Evolutionary conservation across 352 stramenopile genomes (phyloP).

Genomic region (Phytopythium cucurbitacearum): DNA sequence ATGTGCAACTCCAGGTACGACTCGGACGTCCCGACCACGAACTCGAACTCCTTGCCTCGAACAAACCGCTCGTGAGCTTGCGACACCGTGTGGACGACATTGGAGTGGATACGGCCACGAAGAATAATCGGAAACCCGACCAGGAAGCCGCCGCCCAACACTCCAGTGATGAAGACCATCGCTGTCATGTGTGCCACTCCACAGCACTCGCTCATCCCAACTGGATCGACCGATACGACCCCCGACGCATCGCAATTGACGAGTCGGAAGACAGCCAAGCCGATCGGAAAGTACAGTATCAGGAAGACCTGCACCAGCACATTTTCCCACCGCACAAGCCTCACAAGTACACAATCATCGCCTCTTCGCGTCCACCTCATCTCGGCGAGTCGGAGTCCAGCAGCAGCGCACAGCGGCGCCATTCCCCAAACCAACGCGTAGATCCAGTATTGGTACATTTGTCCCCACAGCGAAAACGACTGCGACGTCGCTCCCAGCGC

Average conservation of each 20-base stretch:
- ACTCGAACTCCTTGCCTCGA: conserved; percentile 48
- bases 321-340: conserved; percentile 33
- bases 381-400: background rate
- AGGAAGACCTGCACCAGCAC: conserved; percentile 39
- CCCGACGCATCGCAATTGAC: conserved; percentile 47
- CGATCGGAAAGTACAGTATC: conserved; percentile 55
- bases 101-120: conserved; percentile 20
- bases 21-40: conserved; percentile 46
- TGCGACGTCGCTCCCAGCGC: conserved; percentile 58
- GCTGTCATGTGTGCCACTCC: conserved; percentile 18
- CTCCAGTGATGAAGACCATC: conserved; percentile 26
- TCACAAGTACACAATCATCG: conserved; percentile 8
- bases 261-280: conserved; percentile 47
- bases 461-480: conserved; percentile 53
- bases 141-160: conserved; percentile 39
- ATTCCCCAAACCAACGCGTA: conserved; percentile 42
- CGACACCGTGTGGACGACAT: conserved; percentile 19
- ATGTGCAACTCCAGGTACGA: conserved; percentile 57
- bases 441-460: conserved; percentile 55
- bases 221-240: conserved; percentile 40
- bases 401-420: conserved; percentile 11
- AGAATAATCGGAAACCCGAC: conserved; percentile 38
- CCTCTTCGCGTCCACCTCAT: background rate
- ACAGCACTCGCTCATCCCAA: conserved; percentile 21
- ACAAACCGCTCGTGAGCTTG: conserved; percentile 49